Evolutionary conservation across 1,139 yeast genomes (phyloP), one percentile per base, ranked within the genome.

Genomic region (Candida smagusa): DNA sequence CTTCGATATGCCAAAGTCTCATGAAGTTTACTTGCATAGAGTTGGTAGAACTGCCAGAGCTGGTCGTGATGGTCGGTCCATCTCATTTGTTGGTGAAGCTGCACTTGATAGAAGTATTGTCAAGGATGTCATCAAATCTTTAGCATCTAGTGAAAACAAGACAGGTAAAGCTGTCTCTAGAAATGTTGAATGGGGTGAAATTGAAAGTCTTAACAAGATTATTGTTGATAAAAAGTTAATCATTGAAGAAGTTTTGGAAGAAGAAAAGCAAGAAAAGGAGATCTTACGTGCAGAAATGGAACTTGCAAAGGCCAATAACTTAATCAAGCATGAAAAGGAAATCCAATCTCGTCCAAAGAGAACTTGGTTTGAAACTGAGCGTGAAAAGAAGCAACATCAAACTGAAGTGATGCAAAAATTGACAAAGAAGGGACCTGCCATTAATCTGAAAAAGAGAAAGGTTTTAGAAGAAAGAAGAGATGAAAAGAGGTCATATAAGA

Each of bases 1-100:
- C 63, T 94, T 75, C 60, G 98, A 94, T 57, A 88, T 94, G 95
- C 98, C 98, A 37, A 87, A 88, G 58, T 72, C 85, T 19, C 82
- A 85, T 54, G 98, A 92, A 49, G 77, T 89, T 30, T 94, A 92
- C 60, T 71, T 92, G 58, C 98, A 92, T 65, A 84, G 99, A 72
- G 97, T 94, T 45, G 98, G 98, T 65, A 86, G 99, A 75, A 92
- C 98, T 39, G 99, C 98, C 8, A 87, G 99, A 77, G 99, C 97
- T 37, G 98, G 98, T 28, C 79, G 97, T 61, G 88, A 86, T 39
- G 99, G 99, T 74, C 77, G 77, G 40, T 84, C 97, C 33, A 84
- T 92, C 33, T 82, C 97, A 3, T 81, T 92, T 59, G 98, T 94
- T 7, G 97, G 97, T 12, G 98, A 92, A 59, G 72, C 87, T 2